These are phyloP conservation scores for Dipodascus albidus DNA, from an alignment of 805 yeast species.

Conservation along the genomic window DNA sequence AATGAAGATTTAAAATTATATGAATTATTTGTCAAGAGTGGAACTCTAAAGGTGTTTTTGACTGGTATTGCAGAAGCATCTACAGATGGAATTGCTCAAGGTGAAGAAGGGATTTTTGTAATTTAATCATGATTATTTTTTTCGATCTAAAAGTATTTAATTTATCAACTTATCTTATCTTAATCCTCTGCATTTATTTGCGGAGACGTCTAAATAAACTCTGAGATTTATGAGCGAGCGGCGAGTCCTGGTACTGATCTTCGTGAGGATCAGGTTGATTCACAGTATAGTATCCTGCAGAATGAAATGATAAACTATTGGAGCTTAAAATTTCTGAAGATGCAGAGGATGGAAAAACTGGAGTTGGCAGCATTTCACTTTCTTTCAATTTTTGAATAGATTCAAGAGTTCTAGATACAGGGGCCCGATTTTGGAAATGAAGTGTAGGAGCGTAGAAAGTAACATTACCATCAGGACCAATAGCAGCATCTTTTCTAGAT, in stretches of 20 bases:
- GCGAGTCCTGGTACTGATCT: not conserved
- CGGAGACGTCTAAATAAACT: not conserved
- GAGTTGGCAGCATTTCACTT: not conserved
- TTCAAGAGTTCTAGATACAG: not conserved
- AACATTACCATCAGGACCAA: constrained; percentile 27
- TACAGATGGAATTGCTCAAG: constrained; percentile 33
- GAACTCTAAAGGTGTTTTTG: constrained; percentile 43
- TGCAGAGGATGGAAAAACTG: not conserved
- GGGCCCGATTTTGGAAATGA: constrained; percentile 7
- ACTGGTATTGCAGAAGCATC: constrained; percentile 44
- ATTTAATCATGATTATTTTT: no score
- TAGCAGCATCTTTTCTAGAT: constrained; percentile 44
- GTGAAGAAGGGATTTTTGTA: constrained; percentile 35
- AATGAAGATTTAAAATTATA: constrained; percentile 54
- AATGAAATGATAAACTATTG: not conserved
- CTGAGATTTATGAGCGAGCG: not conserved
- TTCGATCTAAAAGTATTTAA: no score
- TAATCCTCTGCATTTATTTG: not conserved
- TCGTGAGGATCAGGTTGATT: not conserved
- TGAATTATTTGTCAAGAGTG: constrained; percentile 45
- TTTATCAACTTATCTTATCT: not conserved
- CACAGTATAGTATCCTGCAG: not conserved
- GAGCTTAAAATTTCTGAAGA: not conserved
- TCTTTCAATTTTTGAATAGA: not conserved
- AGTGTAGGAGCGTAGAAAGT: constrained; percentile 17